phyloP scores from a whole-genome alignment of 2,329 filamentous ascomycete genomes.

The Domatiomyces globalis region DNA sequence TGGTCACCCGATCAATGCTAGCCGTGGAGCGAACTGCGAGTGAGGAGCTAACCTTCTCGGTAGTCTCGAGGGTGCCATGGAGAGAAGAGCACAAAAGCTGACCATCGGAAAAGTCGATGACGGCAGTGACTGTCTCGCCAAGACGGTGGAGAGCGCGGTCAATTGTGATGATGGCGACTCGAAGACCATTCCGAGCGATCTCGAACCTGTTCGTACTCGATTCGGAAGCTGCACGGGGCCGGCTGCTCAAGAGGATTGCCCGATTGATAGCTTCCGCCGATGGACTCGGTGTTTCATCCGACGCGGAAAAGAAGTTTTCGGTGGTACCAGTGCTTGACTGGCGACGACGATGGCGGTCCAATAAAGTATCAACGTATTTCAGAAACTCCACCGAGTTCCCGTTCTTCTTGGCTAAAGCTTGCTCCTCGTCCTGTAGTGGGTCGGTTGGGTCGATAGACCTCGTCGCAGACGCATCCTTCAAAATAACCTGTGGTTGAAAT shows the following conservation, averaged over 20 bases:
- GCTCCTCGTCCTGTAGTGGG: slow-evolving; percentile 43
- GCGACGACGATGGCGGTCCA: slow-evolving; percentile 14
- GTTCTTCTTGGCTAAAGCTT: slow-evolving; percentile 48
- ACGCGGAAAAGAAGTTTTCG: slow-evolving; percentile 4
- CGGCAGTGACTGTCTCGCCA: slow-evolving; percentile 72
- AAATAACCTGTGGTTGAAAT: slow-evolving; percentile 81
- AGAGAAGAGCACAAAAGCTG: slow-evolving; percentile 63
- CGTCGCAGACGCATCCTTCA: slow-evolving; percentile 66
- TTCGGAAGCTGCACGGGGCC: slow-evolving; percentile 36
- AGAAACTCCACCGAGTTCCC: slow-evolving; percentile 25
- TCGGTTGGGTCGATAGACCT: slow-evolving; percentile 35
- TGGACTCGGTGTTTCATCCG: background rate
- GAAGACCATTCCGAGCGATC: slow-evolving; percentile 79
- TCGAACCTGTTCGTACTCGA: slow-evolving; percentile 83
- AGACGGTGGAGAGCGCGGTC: slow-evolving; percentile 77
- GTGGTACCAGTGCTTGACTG: slow-evolving; percentile 16
- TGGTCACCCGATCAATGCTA: slow-evolving; percentile 74
- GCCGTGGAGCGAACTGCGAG: slow-evolving; percentile 74
- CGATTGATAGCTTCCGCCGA: slow-evolving; percentile 58
- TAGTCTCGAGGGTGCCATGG: slow-evolving; percentile 70
- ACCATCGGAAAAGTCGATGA: slow-evolving; percentile 66
- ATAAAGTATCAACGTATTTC: slow-evolving; percentile 13
- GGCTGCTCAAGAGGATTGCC: slow-evolving; percentile 70
- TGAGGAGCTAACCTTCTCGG: slow-evolving; percentile 64
- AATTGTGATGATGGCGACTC: slow-evolving; percentile 81